These are phyloP conservation scores for Lonicera japonica DNA, from an alignment of 129 eudicot genomes.

Conservation along the genomic window DNA sequence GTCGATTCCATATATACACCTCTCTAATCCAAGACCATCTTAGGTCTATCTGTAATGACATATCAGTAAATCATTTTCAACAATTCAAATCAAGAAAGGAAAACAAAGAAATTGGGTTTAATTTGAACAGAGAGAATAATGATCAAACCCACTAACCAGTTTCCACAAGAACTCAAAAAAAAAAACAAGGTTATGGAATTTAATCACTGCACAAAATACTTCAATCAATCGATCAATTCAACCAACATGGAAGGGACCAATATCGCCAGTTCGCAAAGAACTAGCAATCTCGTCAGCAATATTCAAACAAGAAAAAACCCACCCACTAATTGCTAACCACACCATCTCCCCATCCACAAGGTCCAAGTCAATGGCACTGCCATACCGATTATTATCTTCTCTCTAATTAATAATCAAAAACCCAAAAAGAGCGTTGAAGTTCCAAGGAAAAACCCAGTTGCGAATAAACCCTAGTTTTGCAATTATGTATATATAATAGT, in stretches of 20 bases:
- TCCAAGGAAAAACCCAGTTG: neutral
- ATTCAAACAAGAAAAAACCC: slow-evolving; percentile 63
- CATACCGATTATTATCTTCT: slow-evolving; percentile 22
- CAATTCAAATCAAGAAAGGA: no score
- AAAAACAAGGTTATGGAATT: neutral
- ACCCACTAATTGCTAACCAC: slow-evolving; percentile 52
- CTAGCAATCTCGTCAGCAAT: slow-evolving; percentile 83
- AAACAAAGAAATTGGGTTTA: no score
- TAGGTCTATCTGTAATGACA: no score
- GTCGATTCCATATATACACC: no score
- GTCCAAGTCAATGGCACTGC: slow-evolving; percentile 63
- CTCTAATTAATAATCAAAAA: neutral
- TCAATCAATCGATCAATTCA: slow-evolving; percentile 23
- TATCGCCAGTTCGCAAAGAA: slow-evolving; percentile 68
- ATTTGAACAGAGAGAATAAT: neutral
- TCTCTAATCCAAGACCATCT: no score
- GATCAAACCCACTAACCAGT: neutral
- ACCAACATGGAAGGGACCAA: slow-evolving; percentile 71
- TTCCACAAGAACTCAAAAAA: no score
- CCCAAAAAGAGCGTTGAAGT: neutral
- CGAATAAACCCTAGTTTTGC: neutral
- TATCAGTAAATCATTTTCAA: no score
- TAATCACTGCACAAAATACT: neutral
- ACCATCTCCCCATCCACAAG: slow-evolving; percentile 56
- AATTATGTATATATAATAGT: no score